A percentile compares a stretch with the other conserved stretches of the same genome.
These are phyloP conservation scores for Tylopilus rubrobrunneus DNA, from an alignment of 768 basidiomycete genomes.

Conservation along the genomic window DNA sequence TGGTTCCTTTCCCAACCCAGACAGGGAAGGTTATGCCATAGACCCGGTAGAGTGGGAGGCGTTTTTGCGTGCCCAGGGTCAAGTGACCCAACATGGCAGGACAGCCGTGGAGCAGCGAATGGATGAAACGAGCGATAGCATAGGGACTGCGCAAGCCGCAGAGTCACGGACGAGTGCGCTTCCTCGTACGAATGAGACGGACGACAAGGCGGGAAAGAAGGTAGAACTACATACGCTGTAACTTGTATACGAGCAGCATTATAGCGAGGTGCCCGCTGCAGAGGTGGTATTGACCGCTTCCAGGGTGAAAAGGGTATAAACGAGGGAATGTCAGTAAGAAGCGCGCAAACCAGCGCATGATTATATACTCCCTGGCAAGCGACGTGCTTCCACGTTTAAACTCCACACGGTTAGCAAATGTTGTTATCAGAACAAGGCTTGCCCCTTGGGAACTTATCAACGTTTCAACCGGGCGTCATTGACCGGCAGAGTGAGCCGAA, in stretches of 20 bases:
- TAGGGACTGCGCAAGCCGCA: not conserved
- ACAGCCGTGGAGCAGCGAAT: not conserved
- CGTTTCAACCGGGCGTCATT: not conserved
- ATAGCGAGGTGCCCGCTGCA: not conserved
- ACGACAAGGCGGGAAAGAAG: conserved; percentile 7
- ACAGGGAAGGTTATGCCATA: conserved; percentile 82
- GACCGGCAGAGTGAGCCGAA: not conserved
- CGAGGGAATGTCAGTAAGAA: not conserved
- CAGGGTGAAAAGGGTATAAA: not conserved
- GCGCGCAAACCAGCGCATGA: not conserved
- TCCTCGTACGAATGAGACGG: conserved; percentile 10
- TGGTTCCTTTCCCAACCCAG: conserved; percentile 67
- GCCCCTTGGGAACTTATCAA: not conserved
- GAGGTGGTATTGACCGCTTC: not conserved
- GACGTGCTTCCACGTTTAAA: not conserved
- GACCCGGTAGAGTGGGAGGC: conserved; percentile 66
- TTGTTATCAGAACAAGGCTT: conserved; percentile 3
- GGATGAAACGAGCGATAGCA: not conserved
- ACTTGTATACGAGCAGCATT: not conserved
- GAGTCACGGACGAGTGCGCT: conserved; percentile 3
- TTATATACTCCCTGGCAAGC: conserved; percentile 4
- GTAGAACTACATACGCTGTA: conserved; percentile 13
- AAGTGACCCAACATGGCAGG: conserved; percentile 1
- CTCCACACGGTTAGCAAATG: not conserved
- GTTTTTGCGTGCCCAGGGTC: conserved; percentile 42